phyloP scores from a whole-genome alignment of 352 stramenopile species.

The Phytopythium kandeliae region DNA sequence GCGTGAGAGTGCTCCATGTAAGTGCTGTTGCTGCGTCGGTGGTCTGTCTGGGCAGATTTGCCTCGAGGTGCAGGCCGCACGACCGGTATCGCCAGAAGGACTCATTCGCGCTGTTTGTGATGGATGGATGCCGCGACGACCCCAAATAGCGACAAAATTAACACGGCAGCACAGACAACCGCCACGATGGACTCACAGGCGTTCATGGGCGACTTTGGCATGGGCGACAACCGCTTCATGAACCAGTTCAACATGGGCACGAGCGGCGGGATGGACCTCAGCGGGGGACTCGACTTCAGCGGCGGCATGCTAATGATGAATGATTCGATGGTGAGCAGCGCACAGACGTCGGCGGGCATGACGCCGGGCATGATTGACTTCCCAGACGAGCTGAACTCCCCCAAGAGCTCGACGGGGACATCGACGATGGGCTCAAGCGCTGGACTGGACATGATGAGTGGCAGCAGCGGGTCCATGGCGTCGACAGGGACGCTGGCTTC shows the following conservation, averaged over 20 bases:
- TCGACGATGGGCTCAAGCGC: slow-evolving; percentile 10
- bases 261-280: slow-evolving; percentile 30
- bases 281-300: slow-evolving; percentile 57
- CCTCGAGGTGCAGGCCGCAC: background rate
- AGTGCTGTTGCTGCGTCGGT: background rate
- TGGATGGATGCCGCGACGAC: background rate
- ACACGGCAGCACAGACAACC: background rate
- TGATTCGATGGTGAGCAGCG: slow-evolving; percentile 32
- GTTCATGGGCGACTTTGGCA: slow-evolving; percentile 69
- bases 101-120: background rate
- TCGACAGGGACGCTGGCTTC: slow-evolving; percentile 20
- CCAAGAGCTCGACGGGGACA: slow-evolving; percentile 20
- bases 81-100: background rate
- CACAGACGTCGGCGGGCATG: slow-evolving; percentile 8
- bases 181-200: slow-evolving; percentile 62
- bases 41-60: background rate
- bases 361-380: slow-evolving; percentile 76
- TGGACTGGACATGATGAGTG: slow-evolving; percentile 7
- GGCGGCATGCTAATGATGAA: slow-evolving; percentile 65
- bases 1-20: background rate
- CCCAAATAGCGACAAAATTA: background rate
- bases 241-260: slow-evolving; percentile 62
- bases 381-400: slow-evolving; percentile 82
- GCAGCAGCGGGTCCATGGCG: slow-evolving; percentile 18
- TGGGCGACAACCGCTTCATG: slow-evolving; percentile 70